Conservation (phyloP, 2,329 filamentous ascomycete species). For the Lachnum nothofagi region DNA sequence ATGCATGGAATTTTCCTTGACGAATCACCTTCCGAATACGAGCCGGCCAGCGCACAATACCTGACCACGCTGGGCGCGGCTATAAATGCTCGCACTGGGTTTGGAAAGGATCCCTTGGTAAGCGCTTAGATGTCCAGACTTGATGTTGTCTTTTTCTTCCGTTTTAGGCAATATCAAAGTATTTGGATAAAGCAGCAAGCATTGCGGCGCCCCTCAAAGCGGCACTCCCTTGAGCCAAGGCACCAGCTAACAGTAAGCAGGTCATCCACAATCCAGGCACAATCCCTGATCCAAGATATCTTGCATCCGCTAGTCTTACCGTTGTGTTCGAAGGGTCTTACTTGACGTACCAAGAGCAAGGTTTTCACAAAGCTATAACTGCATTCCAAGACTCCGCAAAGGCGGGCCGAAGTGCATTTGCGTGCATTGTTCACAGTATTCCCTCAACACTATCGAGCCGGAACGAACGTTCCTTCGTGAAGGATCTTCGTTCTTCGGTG, state of each 20-base stretch:
- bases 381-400: slow-evolving; percentile 25
- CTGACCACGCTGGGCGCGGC: slow-evolving; percentile 32
- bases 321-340: slow-evolving; percentile 41
- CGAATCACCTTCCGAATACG: slow-evolving; percentile 39
- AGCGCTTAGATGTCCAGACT: slow-evolving; percentile 13
- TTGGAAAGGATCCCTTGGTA: slow-evolving; percentile 37
- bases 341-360: slow-evolving; percentile 34
- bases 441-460: slow-evolving; percentile 28
- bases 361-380: slow-evolving; percentile 31
- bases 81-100: slow-evolving; percentile 30
- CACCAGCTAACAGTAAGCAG: slow-evolving; percentile 26
- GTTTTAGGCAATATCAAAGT: slow-evolving; percentile 6
- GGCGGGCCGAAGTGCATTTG: slow-evolving; percentile 32
- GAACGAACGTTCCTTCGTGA: slow-evolving; percentile 27
- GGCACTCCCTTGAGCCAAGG: not conserved
- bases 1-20: slow-evolving; percentile 45
- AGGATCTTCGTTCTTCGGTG: slow-evolving; percentile 33
- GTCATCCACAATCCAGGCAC: slow-evolving; percentile 41
- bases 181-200: not conserved
- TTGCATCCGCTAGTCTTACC: slow-evolving; percentile 36
- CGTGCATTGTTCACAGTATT: slow-evolving; percentile 38
- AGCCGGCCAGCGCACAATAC: slow-evolving; percentile 31
- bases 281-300: slow-evolving; percentile 38
- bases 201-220: not conserved
- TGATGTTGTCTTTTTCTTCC: no score